Evolutionary conservation across 768 basidiomycete species (phyloP).

Genomic region (Lentinus tigrinus): DNA sequence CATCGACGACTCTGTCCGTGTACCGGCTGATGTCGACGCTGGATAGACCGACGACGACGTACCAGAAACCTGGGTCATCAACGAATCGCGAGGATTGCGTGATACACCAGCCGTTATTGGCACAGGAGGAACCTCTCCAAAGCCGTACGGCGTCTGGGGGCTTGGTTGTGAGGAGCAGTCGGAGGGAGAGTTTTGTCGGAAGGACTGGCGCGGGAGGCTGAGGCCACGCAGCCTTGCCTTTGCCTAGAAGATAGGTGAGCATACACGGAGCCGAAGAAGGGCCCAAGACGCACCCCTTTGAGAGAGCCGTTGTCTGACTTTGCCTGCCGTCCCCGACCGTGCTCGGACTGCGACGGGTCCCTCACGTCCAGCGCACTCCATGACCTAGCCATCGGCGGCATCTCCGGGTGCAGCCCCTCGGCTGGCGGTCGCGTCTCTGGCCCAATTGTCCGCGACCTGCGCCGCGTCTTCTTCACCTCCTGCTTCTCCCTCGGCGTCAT

Average conservation of each 20-base stretch:
- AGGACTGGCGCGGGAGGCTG: slow-evolving; percentile 35
- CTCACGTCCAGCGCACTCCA: slow-evolving; percentile 17
- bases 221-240: slow-evolving; percentile 34
- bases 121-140: slow-evolving; percentile 8
- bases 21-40: slow-evolving; percentile 63
- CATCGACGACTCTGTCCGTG: slow-evolving; percentile 61
- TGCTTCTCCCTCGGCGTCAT: slow-evolving; percentile 4
- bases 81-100: slow-evolving; percentile 40
- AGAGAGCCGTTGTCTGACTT: slow-evolving; percentile 27
- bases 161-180: slow-evolving; percentile 29
- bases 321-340: slow-evolving; percentile 16
- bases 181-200: slow-evolving; percentile 25
- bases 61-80: slow-evolving; percentile 61
- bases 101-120: slow-evolving; percentile 20
- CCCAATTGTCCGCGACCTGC: slow-evolving; percentile 12
- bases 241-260: slow-evolving; percentile 22
- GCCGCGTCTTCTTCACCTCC: slow-evolving; percentile 8
- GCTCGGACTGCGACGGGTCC: slow-evolving; percentile 10
- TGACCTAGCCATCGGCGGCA: slow-evolving; percentile 5
- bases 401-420: slow-evolving; percentile 2
- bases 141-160: slow-evolving; percentile 25
- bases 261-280: background rate
- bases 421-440: background rate
- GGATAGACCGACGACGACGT: slow-evolving; percentile 81
- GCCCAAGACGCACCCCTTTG: slow-evolving; percentile 20